These are phyloP conservation scores for Allium sativum DNA, from an alignment of 106 monocot genomes.

Conservation along the genomic window DNA sequence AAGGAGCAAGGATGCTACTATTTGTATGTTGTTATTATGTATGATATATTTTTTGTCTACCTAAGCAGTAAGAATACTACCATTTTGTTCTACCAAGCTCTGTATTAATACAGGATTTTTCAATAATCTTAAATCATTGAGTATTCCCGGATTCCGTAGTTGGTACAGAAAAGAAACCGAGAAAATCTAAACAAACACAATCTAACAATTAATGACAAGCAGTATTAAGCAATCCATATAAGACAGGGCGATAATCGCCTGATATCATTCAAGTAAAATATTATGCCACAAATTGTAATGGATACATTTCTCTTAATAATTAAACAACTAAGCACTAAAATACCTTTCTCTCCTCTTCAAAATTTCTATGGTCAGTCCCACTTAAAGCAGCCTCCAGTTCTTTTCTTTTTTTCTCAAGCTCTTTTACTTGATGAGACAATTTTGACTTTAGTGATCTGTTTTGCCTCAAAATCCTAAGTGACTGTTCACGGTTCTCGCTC, in stretches of 20 bases:
- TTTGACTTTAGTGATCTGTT: conserved; percentile 26
- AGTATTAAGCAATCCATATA: neutral
- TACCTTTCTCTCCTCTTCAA: conserved; percentile 24
- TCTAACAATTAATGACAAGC: too few relatives aligned
- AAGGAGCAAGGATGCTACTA: too few relatives aligned
- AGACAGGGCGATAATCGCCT: neutral
- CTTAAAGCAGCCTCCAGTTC: conserved; percentile 27
- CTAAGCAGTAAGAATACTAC: too few relatives aligned
- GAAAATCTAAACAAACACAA: too few relatives aligned
- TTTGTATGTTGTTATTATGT: too few relatives aligned
- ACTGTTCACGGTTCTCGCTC: conserved; percentile 18
- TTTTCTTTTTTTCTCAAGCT: conserved; percentile 20
- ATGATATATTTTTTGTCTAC: too few relatives aligned
- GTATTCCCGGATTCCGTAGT: too few relatives aligned
- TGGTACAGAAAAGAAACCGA: too few relatives aligned
- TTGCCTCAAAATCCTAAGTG: conserved; percentile 24
- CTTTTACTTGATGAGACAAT: conserved; percentile 18
- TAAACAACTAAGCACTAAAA: neutral
- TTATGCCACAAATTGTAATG: neutral
- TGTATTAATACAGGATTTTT: too few relatives aligned
- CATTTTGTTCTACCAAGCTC: too few relatives aligned
- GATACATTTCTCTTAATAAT: neutral
- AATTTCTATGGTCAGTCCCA: conserved; percentile 19
- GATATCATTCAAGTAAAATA: neutral
- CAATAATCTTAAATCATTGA: too few relatives aligned